Evolutionary conservation across 805 yeast species (phyloP).

Genomic region (Metschnikowia picachoensis): DNA sequence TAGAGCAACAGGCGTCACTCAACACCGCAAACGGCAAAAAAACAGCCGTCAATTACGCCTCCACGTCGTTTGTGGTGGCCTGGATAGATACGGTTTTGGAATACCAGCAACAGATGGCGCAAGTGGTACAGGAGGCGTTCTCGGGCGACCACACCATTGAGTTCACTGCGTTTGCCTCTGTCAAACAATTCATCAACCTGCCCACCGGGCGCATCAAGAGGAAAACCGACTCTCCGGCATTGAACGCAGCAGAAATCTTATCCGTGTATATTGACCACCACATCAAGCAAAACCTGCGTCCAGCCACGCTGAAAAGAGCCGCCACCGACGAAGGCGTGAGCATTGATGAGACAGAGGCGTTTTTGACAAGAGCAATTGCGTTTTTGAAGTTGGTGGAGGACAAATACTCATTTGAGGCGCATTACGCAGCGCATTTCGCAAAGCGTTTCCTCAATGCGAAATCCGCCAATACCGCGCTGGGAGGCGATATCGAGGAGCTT

Average conservation of each 20-base stretch:
- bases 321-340: conserved; percentile 9
- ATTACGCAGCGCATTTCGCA: conserved; percentile 83
- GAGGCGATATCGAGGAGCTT: conserved; percentile 59
- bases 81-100: conserved; percentile 63
- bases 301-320: conserved; percentile 15
- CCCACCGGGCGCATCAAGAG: conserved; percentile 42
- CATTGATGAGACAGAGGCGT: conserved; percentile 27
- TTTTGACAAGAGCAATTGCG: conserved; percentile 52
- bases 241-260: conserved; percentile 38
- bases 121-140: conserved; percentile 47
- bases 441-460: conserved; percentile 55
- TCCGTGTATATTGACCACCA: conserved; percentile 39
- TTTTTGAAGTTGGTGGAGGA: conserved; percentile 70
- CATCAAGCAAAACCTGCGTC: conserved; percentile 34
- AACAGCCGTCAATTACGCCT: conserved; percentile 16
- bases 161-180: conserved; percentile 55
- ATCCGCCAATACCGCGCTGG: conserved; percentile 11
- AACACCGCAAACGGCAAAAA: conserved; percentile 6
- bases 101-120: conserved; percentile 48
- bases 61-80: conserved; percentile 53
- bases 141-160: conserved; percentile 46
- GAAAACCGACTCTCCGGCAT: conserved; percentile 35
- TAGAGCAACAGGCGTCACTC: conserved; percentile 13
- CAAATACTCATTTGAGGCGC: conserved; percentile 80
- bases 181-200: conserved; percentile 58